Evolutionary conservation across 2,329 filamentous ascomycete genomes (phyloP), one percentile per base, ranked within the genome.

Genomic region (Coniochaeta hoffmannii): DNA sequence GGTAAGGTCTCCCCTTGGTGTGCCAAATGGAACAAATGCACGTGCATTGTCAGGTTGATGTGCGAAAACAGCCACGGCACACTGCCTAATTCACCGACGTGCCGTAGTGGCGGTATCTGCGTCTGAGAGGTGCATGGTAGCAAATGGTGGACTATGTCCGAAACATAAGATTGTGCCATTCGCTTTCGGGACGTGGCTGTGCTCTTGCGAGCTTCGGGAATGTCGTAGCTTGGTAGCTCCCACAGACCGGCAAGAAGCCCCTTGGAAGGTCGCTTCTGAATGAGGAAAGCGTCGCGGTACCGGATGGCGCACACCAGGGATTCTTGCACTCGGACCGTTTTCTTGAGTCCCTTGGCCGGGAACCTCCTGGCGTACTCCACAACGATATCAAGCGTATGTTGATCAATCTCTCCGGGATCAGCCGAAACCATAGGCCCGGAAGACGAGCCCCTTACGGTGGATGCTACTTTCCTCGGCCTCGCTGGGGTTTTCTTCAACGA

Each of bases 61-160:
- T 83, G 80, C 1, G 80, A 82, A 58, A 82, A 83, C 7, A 78
- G 64, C 80, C 80, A 83, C 0, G 79, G 79, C 12, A 83, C 73
- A 44, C 68, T 77, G 0, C 76, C 80, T n/a, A 82, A 58, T 31
- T 79, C 76, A 0, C 65, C 66, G 0, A 68, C 58, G 44, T 76
- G 64, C 50, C 66, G 69, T 17, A 71, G 38, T 9, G 38, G 49
- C 14, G 9, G 38, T 53, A 12, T 56, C 49, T 1, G 7, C 51
- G 38, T 28, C 54, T 3, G 22, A 5, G 26, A 49, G 19, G 41
- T 17, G 53, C 53, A 1, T 60, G 58, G 12, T 54, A 53, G 4
- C 24, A n/a, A 12, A 44, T 26, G 4, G 3, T 7, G 34, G 2
- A 73, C 28, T 10, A 74, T 51, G 0, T 55, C 60, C 1, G 62